Percentiles rank a stretch among this genome's conserved stretches.
Evolutionary conservation across 148 eudicot genomes (phyloP).

Genomic region (Cornus florida): DNA sequence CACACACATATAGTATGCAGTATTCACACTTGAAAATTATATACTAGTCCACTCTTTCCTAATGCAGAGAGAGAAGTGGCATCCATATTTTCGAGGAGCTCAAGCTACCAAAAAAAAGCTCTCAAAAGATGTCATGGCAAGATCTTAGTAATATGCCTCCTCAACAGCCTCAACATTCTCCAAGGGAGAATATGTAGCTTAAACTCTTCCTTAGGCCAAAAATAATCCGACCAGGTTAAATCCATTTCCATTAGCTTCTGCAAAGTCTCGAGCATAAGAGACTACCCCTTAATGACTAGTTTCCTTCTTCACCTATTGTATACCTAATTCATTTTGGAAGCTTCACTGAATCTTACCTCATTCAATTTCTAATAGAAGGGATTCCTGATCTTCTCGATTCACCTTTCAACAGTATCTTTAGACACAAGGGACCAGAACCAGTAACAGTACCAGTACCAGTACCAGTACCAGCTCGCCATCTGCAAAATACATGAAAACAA

Average conservation of each 20-base stretch:
- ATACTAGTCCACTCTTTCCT: no score
- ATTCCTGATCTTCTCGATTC: background rate
- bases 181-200: constrained; percentile 2
- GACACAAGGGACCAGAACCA: background rate
- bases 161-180: background rate
- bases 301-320: background rate
- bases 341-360: constrained; percentile 3
- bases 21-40: no score
- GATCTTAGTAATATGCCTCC: background rate
- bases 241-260: background rate
- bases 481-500: constrained; percentile 9
- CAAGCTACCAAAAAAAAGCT: background rate
- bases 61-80: background rate
- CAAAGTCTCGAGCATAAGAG: background rate
- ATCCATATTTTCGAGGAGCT: background rate
- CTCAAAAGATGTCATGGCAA: background rate
- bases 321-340: background rate
- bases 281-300: background rate
- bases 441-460: background rate
- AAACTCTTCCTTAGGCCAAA: background rate
- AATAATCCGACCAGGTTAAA: background rate
- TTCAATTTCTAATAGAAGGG: background rate
- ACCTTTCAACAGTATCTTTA: constrained; percentile 4
- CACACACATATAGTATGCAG: no score
- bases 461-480: constrained; percentile 15